Evolutionary conservation across 1,139 yeast genomes (phyloP).

Genomic region (Magnusiomyces tetraspermus): DNA sequence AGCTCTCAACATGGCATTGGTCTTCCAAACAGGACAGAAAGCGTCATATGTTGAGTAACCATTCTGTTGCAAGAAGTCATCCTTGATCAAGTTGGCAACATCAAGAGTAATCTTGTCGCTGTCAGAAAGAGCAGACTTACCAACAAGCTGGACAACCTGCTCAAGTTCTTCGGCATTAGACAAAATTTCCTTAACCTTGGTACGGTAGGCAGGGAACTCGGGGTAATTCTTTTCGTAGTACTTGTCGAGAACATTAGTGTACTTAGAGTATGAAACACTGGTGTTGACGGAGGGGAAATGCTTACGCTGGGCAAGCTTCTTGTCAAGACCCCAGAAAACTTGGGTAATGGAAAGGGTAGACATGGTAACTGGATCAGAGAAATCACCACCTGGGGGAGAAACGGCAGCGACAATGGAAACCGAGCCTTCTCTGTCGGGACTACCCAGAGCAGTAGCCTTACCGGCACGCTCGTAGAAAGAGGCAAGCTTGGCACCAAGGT

Average conservation of each 20-base stretch:
- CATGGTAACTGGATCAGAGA: constrained; percentile 98
- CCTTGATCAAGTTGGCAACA: constrained; percentile 83
- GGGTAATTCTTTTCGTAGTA: constrained; percentile 82
- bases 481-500: constrained; percentile 95
- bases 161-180: constrained; percentile 97
- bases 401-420: constrained; percentile 99
- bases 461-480: constrained; percentile 99
- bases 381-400: constrained; percentile 99
- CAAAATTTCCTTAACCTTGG: constrained; percentile 84
- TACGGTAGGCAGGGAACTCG: constrained; percentile 83
- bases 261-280: constrained; percentile 90
- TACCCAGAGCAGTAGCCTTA: constrained; percentile 88
- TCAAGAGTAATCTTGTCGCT: constrained; percentile 94
- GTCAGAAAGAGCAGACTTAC: constrained; percentile 95
- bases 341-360: constrained; percentile 97
- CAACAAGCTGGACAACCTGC: constrained; percentile 98
- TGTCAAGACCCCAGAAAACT: constrained; percentile 99
- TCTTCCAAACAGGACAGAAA: constrained; percentile 99
- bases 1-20: constrained; percentile 95
- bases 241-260: constrained; percentile 75
- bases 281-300: constrained; percentile 99
- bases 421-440: constrained; percentile 92
- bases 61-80: constrained; percentile 97
- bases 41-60: constrained; percentile 98
- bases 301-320: constrained; percentile 97